Evolutionary conservation across 768 basidiomycete genomes (phyloP).

Genomic region (Termitomyces bulborhizus): DNA sequence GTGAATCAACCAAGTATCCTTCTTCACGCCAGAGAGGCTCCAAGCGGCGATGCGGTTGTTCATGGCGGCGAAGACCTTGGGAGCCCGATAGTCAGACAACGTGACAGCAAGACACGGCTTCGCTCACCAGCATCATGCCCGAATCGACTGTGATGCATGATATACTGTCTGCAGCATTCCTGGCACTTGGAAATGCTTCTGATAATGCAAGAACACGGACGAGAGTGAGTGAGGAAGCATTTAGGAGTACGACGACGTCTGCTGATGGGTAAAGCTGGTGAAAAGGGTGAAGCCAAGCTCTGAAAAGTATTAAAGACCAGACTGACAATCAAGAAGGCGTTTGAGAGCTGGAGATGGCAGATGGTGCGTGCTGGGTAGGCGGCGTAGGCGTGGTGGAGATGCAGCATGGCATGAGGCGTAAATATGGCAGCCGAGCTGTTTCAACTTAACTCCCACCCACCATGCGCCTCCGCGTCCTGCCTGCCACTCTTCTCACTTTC

Average conservation of each 20-base stretch:
- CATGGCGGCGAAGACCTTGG: conserved; percentile 69
- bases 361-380: conserved; percentile 49
- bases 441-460: conserved; percentile 5
- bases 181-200: conserved; percentile 70
- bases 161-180: conserved; percentile 37
- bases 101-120: conserved; percentile 5
- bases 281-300: conserved; percentile 9
- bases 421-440: neutral
- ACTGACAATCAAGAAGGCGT: conserved; percentile 56
- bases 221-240: conserved; percentile 62
- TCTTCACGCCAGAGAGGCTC: conserved; percentile 63
- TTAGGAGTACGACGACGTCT: conserved; percentile 62
- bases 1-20: conserved; percentile 71
- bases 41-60: conserved; percentile 67
- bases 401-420: conserved; percentile 25
- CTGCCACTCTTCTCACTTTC: conserved; percentile 19
- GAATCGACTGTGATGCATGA: conserved; percentile 67
- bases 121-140: conserved; percentile 67
- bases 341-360: conserved; percentile 50
- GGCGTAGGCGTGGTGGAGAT: conserved; percentile 32
- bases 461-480: conserved; percentile 14
- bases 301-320: neutral
- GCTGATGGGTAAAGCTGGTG: conserved; percentile 66
- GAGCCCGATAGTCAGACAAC: conserved; percentile 11
- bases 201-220: conserved; percentile 70